phyloP scores from a whole-genome alignment of 225 moss, liverwort and hornwort species.

The Anthoceros angustus region DNA sequence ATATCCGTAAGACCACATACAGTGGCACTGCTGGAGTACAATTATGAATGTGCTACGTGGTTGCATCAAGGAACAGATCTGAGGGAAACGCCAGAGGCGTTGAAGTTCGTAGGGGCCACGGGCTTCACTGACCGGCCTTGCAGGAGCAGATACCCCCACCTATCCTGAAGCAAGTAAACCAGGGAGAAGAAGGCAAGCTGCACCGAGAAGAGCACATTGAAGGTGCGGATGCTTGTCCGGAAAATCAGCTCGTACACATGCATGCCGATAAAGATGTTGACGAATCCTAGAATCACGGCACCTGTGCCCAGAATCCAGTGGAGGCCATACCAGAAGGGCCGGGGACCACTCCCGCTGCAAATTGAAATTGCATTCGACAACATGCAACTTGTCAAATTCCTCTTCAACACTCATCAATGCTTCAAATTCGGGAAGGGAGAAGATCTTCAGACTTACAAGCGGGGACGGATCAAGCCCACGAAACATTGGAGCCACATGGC shows the following conservation, averaged over 20 bases:
- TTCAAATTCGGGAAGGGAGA: neutral
- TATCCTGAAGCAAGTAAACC: conserved; percentile 48
- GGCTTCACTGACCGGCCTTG: conserved; percentile 29
- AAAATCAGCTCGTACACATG: conserved; percentile 23
- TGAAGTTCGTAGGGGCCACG: conserved; percentile 7
- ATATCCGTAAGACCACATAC: too few relatives aligned
- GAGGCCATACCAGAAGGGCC: conserved; percentile 33
- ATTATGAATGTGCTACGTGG: too few relatives aligned
- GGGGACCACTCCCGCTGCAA: conserved; percentile 20
- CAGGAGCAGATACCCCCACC: conserved; percentile 24
- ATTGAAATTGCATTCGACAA: neutral
- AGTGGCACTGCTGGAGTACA: too few relatives aligned
- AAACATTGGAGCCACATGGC: conserved; percentile 48
- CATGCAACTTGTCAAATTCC: neutral
- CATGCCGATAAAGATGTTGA: conserved; percentile 53
- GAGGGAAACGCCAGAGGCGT: too few relatives aligned
- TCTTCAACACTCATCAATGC: neutral
- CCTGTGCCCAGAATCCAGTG: conserved; percentile 60
- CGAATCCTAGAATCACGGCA: conserved; percentile 41
- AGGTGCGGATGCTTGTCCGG: conserved; percentile 20
- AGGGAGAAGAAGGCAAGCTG: conserved; percentile 32
- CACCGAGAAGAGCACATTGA: conserved; percentile 48
- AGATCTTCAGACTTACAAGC: conserved; percentile 23
- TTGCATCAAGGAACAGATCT: too few relatives aligned
- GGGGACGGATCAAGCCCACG: conserved; percentile 38